These are phyloP conservation scores for Porodaedalea pini DNA, from an alignment of 1,284 basidiomycete species.

Conservation along the genomic window DNA sequence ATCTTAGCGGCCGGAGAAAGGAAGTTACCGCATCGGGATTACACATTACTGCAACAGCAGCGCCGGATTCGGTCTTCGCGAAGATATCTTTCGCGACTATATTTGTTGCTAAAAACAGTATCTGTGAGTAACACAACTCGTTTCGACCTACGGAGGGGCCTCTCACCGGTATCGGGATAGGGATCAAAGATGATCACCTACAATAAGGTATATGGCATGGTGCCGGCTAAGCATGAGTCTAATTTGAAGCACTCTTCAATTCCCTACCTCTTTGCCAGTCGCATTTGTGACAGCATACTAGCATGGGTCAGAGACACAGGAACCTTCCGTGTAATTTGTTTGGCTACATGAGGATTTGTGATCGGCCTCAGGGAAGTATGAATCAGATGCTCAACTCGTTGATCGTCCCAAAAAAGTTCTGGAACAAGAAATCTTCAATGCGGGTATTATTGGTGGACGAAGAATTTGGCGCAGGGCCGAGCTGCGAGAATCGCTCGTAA, in stretches of 20 bases:
- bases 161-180: slow-evolving; percentile 47
- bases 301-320: slow-evolving; percentile 55
- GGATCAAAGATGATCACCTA: slow-evolving; percentile 50
- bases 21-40: slow-evolving; percentile 44
- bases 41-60: slow-evolving; percentile 51
- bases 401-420: slow-evolving; percentile 50
- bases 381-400: slow-evolving; percentile 40
- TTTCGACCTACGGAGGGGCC: background rate
- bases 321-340: slow-evolving; percentile 50
- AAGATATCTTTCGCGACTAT: slow-evolving; percentile 47
- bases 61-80: slow-evolving; percentile 41
- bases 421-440: slow-evolving; percentile 52
- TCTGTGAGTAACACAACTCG: background rate
- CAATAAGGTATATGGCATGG: background rate
- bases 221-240: background rate
- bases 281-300: slow-evolving; percentile 48
- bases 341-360: slow-evolving; percentile 34
- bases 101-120: slow-evolving; percentile 37
- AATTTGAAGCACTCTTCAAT: background rate
- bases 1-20: background rate
- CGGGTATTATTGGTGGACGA: slow-evolving; percentile 49
- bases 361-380: too few relatives aligned
- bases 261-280: slow-evolving; percentile 50
- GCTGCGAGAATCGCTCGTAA: slow-evolving; percentile 25
- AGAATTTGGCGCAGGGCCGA: slow-evolving; percentile 44